phyloP scores from a whole-genome alignment of 257 asterid genomes.

The Verbena officinalis region DNA sequence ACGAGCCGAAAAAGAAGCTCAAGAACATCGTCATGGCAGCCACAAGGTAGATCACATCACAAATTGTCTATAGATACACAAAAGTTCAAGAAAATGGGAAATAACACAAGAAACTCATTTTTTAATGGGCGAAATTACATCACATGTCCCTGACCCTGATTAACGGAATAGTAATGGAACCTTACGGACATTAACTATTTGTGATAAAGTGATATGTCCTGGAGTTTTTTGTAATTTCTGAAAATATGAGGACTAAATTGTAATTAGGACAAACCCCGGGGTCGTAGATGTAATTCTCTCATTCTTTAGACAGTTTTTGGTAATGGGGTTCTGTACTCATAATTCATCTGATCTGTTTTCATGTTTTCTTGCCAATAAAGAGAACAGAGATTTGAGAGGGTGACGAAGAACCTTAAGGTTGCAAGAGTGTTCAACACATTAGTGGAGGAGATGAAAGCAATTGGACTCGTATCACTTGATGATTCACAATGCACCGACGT shows the following conservation, averaged over 20 bases:
- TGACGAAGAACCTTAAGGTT: constrained; percentile 70
- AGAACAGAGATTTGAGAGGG: constrained; percentile 72
- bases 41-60: constrained; percentile 44
- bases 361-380: constrained; percentile 33
- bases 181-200: too few relatives aligned
- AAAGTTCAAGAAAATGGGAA: too few relatives aligned
- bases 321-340: neutral
- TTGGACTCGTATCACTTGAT: constrained; percentile 56
- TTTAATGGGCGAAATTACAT: too few relatives aligned
- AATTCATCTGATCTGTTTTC: neutral
- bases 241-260: too few relatives aligned
- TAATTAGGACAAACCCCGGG: too few relatives aligned
- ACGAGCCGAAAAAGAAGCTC: constrained; percentile 63
- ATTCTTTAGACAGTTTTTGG: neutral
- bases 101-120: too few relatives aligned
- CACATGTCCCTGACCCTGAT: too few relatives aligned
- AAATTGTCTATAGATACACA: neutral
- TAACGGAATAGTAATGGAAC: too few relatives aligned
- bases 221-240: too few relatives aligned
- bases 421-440: constrained; percentile 65
- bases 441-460: constrained; percentile 78
- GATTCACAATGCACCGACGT: constrained; percentile 66
- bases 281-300: too few relatives aligned
- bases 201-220: too few relatives aligned
- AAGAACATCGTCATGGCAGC: constrained; percentile 69